Evolutionary conservation across 345 rosid genomes (phyloP), one percentile per base, ranked within the genome.

Genomic region (Brassica rapa): DNA sequence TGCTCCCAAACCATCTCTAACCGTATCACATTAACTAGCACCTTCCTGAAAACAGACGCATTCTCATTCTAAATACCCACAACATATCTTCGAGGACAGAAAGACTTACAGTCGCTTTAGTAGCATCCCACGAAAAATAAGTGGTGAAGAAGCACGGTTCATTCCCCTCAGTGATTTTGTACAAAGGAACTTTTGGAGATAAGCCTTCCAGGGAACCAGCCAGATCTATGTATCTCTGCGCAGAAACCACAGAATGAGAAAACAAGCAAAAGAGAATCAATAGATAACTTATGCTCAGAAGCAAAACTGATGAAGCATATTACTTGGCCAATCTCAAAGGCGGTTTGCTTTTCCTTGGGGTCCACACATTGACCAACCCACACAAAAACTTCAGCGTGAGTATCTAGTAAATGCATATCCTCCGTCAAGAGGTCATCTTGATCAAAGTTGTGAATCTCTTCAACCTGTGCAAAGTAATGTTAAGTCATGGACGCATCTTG

Each of bases 341-440:
- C 96, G 85, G 65, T 87, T 84, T 91, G 93, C 86, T 96, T 96
- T 82, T 96, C 96, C 81, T 87, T 89, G 60, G 92, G 21, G 71
- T 93, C 98, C 53, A 85, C 94, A 7, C 83, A 90, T 60, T 91
- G 93, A 63, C 99, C 99, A 84, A 93, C 90, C 99, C 99, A 96
- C 73, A 93, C 89, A 87, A 93, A 96, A 68, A 93, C 97, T 83
- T 93, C 99, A 70, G 96, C 94, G 74, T 87, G 94, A 35, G 98
- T 91, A 82, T 96, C 99, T 43, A 96, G 91, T 76, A 96, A 82
- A 88, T 91, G 79, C 78, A 90, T 83, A 77, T 96, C 99, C 82
- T 96, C 99, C 4, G 98, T 87, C 88, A 96, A 82, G 37, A 96
- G 89, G 79, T 96, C 99, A 83, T 93, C 99, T 83, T 96, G 99